Percentiles rank a stretch among this genome's conserved stretches.
phyloP scores from a whole-genome alignment of 2,329 filamentous ascomycete genomes.

The Clarireedia paspali region DNA sequence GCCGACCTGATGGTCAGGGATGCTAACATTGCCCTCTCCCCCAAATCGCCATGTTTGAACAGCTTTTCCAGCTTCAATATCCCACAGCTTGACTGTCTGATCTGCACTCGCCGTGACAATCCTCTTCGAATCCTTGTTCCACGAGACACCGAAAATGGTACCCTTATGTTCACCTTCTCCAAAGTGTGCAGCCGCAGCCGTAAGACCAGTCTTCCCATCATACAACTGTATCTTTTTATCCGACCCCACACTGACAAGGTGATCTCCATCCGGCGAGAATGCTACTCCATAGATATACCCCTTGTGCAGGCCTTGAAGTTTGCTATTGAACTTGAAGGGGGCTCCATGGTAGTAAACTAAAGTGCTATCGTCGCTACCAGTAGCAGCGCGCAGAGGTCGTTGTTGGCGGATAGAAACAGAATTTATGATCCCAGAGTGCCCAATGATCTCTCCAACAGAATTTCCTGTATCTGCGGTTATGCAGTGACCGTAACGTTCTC shows the following conservation, averaged over 20 bases:
- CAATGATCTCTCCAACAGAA: constrained; percentile 86
- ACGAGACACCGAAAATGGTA: constrained; percentile 86
- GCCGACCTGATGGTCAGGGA: constrained; percentile 86
- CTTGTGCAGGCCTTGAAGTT: constrained; percentile 69
- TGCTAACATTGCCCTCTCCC: constrained; percentile 54
- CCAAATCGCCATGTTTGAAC: constrained; percentile 82
- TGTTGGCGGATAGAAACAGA: constrained; percentile 83
- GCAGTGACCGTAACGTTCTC: constrained; percentile 87
- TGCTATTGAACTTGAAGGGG: constrained; percentile 93
- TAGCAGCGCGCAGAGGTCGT: constrained; percentile 83
- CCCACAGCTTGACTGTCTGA: constrained; percentile 92
- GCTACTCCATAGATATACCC: constrained; percentile 83
- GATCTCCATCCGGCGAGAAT: constrained; percentile 81
- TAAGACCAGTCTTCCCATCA: constrained; percentile 90
- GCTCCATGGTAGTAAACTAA: constrained; percentile 90
- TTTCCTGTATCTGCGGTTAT: constrained; percentile 95
- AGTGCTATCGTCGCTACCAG: constrained; percentile 82
- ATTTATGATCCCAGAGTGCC: constrained; percentile 87
- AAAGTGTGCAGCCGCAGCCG: constrained; percentile 55
- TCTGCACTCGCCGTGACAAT: constrained; percentile 91
- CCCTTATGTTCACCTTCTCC: constrained; percentile 82
- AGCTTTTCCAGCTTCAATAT: constrained; percentile 69
- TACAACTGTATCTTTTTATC: constrained; percentile 91
- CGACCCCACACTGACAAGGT: constrained; percentile 82
- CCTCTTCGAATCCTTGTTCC: constrained; percentile 77